phyloP scores from a whole-genome alignment of 257 asterid genomes.

The Jasminum sambac region DNA sequence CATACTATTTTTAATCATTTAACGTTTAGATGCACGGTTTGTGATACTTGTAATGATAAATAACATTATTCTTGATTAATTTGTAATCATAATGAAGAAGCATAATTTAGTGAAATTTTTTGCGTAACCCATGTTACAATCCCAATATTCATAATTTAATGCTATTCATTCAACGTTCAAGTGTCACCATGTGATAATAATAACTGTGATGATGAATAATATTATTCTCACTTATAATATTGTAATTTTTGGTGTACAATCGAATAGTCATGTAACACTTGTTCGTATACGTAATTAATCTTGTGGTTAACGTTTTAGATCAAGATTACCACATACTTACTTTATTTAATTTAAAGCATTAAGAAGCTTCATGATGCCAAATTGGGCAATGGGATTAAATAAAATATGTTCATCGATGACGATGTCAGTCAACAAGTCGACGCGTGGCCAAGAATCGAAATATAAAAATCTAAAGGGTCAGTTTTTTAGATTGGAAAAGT shows the following conservation, averaged over 20 bases:
- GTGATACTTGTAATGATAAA: too few relatives aligned
- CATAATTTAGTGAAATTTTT: slow-evolving; percentile 24
- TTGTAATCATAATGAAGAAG: slow-evolving; percentile 19
- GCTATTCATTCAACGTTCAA: too few relatives aligned
- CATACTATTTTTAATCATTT: too few relatives aligned
- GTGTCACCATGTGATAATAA: too few relatives aligned
- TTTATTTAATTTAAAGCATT: slow-evolving; percentile 28
- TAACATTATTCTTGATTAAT: not conserved
- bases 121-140: too few relatives aligned
- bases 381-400: slow-evolving; percentile 41
- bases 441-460: slow-evolving; percentile 42
- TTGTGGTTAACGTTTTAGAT: slow-evolving; percentile 8
- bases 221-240: too few relatives aligned
- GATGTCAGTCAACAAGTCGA: slow-evolving; percentile 41
- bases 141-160: too few relatives aligned
- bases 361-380: slow-evolving; percentile 58
- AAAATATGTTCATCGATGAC: slow-evolving; percentile 24
- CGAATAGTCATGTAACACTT: slow-evolving; percentile 45
- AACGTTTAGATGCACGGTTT: too few relatives aligned
- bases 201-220: too few relatives aligned
- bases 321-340: slow-evolving; percentile 20
- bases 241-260: slow-evolving; percentile 23
- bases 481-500: slow-evolving; percentile 23
- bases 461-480: slow-evolving; percentile 29
- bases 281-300: slow-evolving; percentile 33